These are phyloP conservation scores for Mariannaea sp. DNA, from an alignment of 2,329 filamentous ascomycete species.

Conservation along the genomic window DNA sequence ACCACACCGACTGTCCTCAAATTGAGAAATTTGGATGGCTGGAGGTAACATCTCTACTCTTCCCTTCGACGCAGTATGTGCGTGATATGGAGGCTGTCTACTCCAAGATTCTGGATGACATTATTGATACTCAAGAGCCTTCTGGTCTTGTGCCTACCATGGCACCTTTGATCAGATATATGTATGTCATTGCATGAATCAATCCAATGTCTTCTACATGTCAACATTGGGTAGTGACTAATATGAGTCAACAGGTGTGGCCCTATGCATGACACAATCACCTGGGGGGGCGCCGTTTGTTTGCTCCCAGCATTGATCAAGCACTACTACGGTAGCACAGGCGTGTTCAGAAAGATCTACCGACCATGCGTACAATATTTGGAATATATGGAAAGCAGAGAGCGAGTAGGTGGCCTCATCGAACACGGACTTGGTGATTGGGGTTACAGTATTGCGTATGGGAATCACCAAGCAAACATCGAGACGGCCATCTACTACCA, in stretches of 20 bases:
- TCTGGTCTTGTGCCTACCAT: conserved; percentile 52
- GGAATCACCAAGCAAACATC: conserved; percentile 51
- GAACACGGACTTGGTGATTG: conserved; percentile 51
- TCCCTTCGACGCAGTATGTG: conserved; percentile 51
- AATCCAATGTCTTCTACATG: background rate
- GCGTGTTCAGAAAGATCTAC: conserved; percentile 45
- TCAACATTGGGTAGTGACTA: background rate
- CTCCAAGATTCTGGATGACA: conserved; percentile 53
- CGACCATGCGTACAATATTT: conserved; percentile 46
- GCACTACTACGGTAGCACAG: conserved; percentile 47
- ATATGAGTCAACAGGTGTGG: conserved; percentile 42
- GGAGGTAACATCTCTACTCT: conserved; percentile 52
- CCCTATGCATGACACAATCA: conserved; percentile 52
- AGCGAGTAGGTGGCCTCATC: conserved; percentile 47
- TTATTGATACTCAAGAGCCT: conserved; percentile 51
- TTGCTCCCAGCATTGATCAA: conserved; percentile 45
- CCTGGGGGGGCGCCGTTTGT: conserved; percentile 48
- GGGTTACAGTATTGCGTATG: conserved; percentile 49
- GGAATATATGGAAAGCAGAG: conserved; percentile 47
- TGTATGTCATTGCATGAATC: conserved; percentile 28
- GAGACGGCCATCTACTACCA: conserved; percentile 51
- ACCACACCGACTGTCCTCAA: conserved; percentile 54
- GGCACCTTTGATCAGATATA: conserved; percentile 53
- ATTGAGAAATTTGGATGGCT: conserved; percentile 56
- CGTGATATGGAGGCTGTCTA: conserved; percentile 53